Evolutionary conservation across 495 filamentous ascomycete species (phyloP).

Genomic region (Hamigera avellanea): DNA sequence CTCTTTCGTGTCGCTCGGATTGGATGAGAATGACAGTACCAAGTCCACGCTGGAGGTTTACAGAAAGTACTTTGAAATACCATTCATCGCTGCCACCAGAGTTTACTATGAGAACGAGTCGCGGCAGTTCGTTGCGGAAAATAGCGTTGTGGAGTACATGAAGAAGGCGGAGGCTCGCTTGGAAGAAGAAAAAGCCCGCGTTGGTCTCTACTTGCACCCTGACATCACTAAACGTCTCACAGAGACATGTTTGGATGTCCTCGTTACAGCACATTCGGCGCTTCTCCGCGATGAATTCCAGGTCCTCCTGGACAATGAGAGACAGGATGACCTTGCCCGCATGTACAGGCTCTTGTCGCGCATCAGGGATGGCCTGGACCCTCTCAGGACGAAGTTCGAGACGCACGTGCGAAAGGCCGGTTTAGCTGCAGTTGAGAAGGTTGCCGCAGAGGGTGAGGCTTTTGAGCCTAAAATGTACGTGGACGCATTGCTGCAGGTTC

Average conservation of each 20-base stretch:
- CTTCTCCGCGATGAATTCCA: constrained; percentile 94
- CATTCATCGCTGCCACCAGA: constrained; percentile 78
- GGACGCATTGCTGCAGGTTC: constrained; percentile 85
- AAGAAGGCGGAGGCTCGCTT: constrained; percentile 95
- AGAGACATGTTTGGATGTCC: constrained; percentile 75
- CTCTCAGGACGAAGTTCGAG: constrained; percentile 80
- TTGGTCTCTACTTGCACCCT: constrained; percentile 78
- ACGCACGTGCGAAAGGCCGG: constrained; percentile 86
- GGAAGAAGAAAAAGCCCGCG: constrained; percentile 87
- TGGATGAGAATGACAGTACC: constrained; percentile 85
- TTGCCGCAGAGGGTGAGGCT: constrained; percentile 76
- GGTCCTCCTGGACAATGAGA: constrained; percentile 85
- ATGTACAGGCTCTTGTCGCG: constrained; percentile 92
- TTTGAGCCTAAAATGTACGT: constrained; percentile 96
- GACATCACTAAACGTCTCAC: constrained; percentile 79
- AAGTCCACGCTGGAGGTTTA: constrained; percentile 96
- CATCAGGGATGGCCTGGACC: constrained; percentile 87
- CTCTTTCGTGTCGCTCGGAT: constrained; percentile 87
- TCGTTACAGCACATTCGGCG: constrained; percentile 76
- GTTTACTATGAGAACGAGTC: constrained; percentile 87
- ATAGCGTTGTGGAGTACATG: constrained; percentile 99
- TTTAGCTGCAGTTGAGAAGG: constrained; percentile 77
- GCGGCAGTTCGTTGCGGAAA: constrained; percentile 87
- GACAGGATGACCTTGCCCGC: constrained; percentile 84
- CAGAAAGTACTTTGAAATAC: constrained; percentile 77